Conservation (phyloP, 495 filamentous ascomycete species). For the Podospora conica region DNA sequence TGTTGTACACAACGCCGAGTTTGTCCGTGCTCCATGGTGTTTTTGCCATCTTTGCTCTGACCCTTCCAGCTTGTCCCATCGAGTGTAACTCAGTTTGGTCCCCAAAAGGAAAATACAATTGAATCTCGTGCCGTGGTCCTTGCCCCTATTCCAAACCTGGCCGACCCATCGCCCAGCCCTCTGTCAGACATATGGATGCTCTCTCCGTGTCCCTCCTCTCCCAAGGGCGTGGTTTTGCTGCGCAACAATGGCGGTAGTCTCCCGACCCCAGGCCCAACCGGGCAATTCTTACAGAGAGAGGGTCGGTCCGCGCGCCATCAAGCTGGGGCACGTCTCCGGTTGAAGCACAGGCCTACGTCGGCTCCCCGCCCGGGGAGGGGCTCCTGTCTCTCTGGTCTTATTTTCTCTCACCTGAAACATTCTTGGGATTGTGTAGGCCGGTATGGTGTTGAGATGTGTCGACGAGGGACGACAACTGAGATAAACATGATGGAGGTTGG, state of each 20-base stretch:
- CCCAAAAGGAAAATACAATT: neutral
- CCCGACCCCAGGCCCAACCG: neutral
- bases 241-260: conserved; percentile 8
- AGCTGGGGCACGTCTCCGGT: neutral
- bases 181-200: neutral
- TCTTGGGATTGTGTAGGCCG: too few relatives aligned
- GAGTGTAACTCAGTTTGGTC: neutral
- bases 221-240: conserved; percentile 1
- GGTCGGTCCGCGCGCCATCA: conserved; percentile 6
- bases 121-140: neutral
- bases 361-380: neutral
- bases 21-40: neutral
- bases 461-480: neutral
- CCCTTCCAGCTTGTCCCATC: neutral
- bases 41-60: neutral
- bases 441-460: neutral
- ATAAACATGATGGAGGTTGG: neutral
- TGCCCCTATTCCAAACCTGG: neutral
- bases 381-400: neutral
- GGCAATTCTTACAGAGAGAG: neutral
- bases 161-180: neutral
- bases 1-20: neutral
- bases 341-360: conserved; percentile 1
- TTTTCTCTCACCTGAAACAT: too few relatives aligned
- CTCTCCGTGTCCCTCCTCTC: neutral